Percentiles rank a stretch among this genome's conserved stretches.
phyloP scores from a whole-genome alignment of 2,329 filamentous ascomycete genomes.

The Rugonectria rugulosa region DNA sequence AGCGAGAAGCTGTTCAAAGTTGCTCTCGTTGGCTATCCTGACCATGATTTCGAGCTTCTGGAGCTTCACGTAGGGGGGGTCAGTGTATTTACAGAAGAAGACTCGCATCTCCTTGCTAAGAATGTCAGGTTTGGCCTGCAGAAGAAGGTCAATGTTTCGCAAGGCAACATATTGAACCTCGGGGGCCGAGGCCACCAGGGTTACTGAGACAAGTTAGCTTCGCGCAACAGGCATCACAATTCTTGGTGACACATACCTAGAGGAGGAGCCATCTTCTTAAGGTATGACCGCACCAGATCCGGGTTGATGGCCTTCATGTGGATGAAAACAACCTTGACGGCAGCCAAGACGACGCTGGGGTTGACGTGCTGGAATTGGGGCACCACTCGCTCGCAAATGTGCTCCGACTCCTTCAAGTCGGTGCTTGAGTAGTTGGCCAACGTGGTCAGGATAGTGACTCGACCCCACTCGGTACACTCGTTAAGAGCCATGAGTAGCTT shows the following conservation, averaged over 20 bases:
- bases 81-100: conserved; percentile 99
- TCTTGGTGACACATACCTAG: conserved; percentile 67
- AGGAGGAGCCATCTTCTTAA: conserved; percentile 98
- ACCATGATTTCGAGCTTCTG: conserved; percentile 99
- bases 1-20: conserved; percentile 91
- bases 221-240: background rate
- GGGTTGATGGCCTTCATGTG: conserved; percentile 88
- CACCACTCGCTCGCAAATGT: conserved; percentile 95
- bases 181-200: conserved; percentile 90
- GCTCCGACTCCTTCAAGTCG: conserved; percentile 96
- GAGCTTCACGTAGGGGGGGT: conserved; percentile 96
- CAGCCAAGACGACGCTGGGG: conserved; percentile 94
- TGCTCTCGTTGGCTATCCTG: conserved; percentile 95
- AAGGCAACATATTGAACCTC: conserved; percentile 98
- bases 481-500: conserved; percentile 97
- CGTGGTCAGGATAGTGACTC: conserved; percentile 90
- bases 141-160: conserved; percentile 91
- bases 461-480: conserved; percentile 98
- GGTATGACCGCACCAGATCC: conserved; percentile 82
- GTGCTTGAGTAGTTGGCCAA: conserved; percentile 85
- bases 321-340: conserved; percentile 96
- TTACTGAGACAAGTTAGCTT: conserved; percentile 64
- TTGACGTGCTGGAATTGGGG: conserved; percentile 99
- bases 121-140: conserved; percentile 96
- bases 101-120: conserved; percentile 96